Base-by-base conservation (phyloP, 352 stramenopile genomes). In the Globisporangium camurandrum region DNA sequence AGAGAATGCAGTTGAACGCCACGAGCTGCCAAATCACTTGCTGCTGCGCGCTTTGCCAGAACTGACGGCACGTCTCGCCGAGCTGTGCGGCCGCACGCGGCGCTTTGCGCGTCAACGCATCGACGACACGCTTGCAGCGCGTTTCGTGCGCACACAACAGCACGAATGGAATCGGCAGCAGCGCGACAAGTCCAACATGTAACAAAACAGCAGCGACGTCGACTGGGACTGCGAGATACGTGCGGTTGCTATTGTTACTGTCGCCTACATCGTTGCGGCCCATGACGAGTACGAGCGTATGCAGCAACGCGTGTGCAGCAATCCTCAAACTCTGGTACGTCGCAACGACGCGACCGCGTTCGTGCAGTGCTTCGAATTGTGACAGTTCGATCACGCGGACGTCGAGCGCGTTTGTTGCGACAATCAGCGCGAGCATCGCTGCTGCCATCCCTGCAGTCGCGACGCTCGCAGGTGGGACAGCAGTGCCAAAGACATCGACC, bases 11-110 rank as follows among this genome's bases (percentile, higher is more conserved):
- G 55, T 72, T 72, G 56, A 75, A 64, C 6, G 66, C 57, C 8
- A 77, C 48, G 34, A 81, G 58, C 44, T 77, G 57, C 58, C 66
- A 81, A 19, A 81, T 61, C n/a, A 67, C 69, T 19, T 62, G 55
- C 43, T 76, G 66, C 57, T 76, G 55, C 17, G 51, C 58, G 10
- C 54, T 54, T 22, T 53, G 56, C 47, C 49, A 59, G 44, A 71
- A 59, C 30, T 55, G 52, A 1, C 37, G 53, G 10, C 54, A 52
- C 12, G 60, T 65, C 23, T 52, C 40, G 5, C 44, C n/a, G 8
- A 69, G 53, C 16, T 49, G 46, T 1, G 36, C 36, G 3, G 41
- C 39, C 8, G 8, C 8, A 7, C 30, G 30, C 8, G 30, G 30
- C 30, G 30, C 14, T 12, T 34, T 12, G 30, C 30, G 30, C 30